Evolutionary conservation across 345 rosid genomes (phyloP), one percentile per base, ranked within the genome.

Genomic region (Bruguiera parviflora): DNA sequence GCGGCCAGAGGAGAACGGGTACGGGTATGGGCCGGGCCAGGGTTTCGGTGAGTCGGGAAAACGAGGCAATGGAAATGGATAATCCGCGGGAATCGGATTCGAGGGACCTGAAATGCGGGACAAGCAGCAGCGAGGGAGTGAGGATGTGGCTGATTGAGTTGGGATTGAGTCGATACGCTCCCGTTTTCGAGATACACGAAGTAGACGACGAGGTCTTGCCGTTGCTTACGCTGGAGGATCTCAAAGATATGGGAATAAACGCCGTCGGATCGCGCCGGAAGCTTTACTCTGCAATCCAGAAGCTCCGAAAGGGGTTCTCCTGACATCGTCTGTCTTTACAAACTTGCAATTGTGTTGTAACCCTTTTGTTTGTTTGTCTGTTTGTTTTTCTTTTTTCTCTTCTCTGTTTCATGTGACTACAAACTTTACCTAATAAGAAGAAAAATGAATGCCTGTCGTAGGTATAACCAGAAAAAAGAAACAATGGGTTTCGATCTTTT

Each of bases 241-340:
- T 77, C 19, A 77, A 77, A n/a, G 80, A 77, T 59, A 77, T 77
- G 80, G 80, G 80, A 53, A 77, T 77, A 28, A 77, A 72, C 53
- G 80, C 80, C 22, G 80, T 72, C 8, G 80, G 80, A 18, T 77
- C 80, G 5, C 52, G 80, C 35, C 61, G 80, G 71, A 77, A 77
- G 61, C 73, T 77, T 11, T 77, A 71, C 29, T 72, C 73, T 46
- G 76, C 80, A 28, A 77, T 77, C 4, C 80, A 63, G 67, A 77
- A 77, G 67, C 80, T 77, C 55, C 66, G 70, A 20, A 77, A 64
- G 63, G 80, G 77, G 20, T 77, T 68, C 55, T 69, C 77, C 24
- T 77, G 80, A 77, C 16, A 43, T 43, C 5, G 16, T 43, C 49
- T 15, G 49, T 43, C 49, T 43, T 39, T 39, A 3, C 47, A 39